Evolutionary conservation across 1,284 basidiomycete genomes (phyloP).

Genomic region (Cryptococcus deneoformans): DNA sequence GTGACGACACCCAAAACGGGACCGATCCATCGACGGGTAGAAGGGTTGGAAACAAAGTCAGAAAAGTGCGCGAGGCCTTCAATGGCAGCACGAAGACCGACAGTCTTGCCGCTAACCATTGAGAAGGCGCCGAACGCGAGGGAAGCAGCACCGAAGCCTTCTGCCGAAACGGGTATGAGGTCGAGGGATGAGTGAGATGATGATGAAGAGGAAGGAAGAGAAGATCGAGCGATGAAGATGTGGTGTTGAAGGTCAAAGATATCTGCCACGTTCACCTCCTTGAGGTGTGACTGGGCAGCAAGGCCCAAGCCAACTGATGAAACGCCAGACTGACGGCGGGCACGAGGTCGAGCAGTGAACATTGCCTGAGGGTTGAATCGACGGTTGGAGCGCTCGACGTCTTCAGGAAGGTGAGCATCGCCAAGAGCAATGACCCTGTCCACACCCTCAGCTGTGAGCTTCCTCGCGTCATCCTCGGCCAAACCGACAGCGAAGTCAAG

Average conservation of each 20-base stretch:
- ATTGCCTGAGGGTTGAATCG: constrained; percentile 96
- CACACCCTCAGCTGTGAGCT: constrained; percentile 67
- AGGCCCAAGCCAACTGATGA: constrained; percentile 43
- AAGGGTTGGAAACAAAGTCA: constrained; percentile 79
- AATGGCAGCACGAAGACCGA: constrained; percentile 74
- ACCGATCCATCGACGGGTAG: constrained; percentile 79
- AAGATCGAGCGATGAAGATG: constrained; percentile 52
- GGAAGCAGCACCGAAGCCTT: constrained; percentile 68
- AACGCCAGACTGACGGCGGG: constrained; percentile 50
- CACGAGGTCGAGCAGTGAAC: constrained; percentile 67
- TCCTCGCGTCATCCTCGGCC: constrained; percentile 81
- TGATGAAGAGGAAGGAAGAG: constrained; percentile 55
- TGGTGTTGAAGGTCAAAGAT: constrained; percentile 86
- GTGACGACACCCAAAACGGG: constrained; percentile 71
- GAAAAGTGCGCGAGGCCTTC: constrained; percentile 70
- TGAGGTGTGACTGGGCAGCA: constrained; percentile 36
- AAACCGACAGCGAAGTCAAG: constrained; percentile 77
- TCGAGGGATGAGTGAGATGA: constrained; percentile 20
- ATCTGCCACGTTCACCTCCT: constrained; percentile 59
- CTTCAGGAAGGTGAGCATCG: constrained; percentile 74
- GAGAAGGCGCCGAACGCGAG: constrained; percentile 82
- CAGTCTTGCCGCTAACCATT: constrained; percentile 74
- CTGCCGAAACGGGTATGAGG: constrained; percentile 35
- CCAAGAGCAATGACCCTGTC: constrained; percentile 66
- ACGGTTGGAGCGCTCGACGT: constrained; percentile 72